These are phyloP conservation scores for Hsuehochloa calcarea DNA, from an alignment of 176 grass and related monocot genomes.

Conservation along the genomic window DNA sequence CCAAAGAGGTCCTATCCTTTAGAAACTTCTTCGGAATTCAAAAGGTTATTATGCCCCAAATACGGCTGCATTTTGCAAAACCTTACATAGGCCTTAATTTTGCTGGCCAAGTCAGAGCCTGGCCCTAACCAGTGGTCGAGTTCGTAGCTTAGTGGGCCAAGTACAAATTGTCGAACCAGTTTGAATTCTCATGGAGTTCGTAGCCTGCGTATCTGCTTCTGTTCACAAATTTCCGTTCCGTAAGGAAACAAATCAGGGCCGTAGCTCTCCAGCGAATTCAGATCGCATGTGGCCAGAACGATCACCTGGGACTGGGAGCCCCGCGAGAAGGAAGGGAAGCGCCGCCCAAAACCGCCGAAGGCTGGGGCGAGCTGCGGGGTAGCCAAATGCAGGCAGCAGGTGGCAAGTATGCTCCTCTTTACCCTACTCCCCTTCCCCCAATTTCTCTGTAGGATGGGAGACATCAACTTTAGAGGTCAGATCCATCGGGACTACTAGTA, in stretches of 20 bases:
- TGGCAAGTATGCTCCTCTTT: background rate
- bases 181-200: no score
- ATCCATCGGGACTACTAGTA: background rate
- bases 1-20: no score
- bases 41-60: background rate
- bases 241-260: no score
- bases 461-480: background rate
- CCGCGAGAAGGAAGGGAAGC: background rate
- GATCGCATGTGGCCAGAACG: no score
- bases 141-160: background rate
- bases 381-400: background rate
- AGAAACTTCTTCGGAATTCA: no score
- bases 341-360: constrained; percentile 18
- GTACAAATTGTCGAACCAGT: background rate
- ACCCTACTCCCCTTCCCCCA: background rate
- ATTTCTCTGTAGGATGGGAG: background rate
- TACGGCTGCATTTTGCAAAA: background rate
- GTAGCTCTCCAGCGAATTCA: no score
- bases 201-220: no score
- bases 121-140: background rate
- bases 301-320: no score
- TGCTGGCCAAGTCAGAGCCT: background rate
- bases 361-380: background rate
- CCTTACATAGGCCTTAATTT: background rate
- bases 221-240: no score